A percentile compares a stretch with the other conserved stretches of the same genome.
phyloP scores from a whole-genome alignment of 2,329 filamentous ascomycete species.

The Fusarium dimerum region DNA sequence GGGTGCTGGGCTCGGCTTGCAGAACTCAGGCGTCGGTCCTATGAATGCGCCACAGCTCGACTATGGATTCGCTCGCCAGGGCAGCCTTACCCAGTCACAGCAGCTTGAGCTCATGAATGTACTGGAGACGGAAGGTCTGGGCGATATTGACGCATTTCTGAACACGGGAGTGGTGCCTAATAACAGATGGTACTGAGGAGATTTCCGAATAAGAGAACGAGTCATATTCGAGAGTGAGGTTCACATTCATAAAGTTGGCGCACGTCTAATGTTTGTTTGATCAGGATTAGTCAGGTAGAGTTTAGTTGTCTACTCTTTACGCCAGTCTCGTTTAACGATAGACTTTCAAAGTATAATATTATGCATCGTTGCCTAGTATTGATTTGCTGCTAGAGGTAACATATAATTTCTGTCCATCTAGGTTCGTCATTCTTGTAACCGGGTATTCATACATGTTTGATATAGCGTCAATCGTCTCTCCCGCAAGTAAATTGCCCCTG shows the following conservation, averaged over 20 bases:
- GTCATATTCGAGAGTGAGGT: not conserved
- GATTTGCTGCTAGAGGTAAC: no score
- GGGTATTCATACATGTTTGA: no score
- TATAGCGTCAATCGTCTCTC: no score
- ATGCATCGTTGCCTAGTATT: no score
- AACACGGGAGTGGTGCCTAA: slow-evolving; percentile 39
- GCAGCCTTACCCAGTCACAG: slow-evolving; percentile 75
- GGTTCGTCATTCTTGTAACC: no score
- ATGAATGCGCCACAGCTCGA: slow-evolving; percentile 29
- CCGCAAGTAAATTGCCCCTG: no score
- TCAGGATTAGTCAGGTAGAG: no score
- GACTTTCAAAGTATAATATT: no score
- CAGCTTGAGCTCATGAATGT: slow-evolving; percentile 81
- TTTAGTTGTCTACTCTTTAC: no score
- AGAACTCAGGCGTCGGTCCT: slow-evolving; percentile 30
- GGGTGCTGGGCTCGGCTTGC: slow-evolving; percentile 34
- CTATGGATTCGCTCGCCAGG: slow-evolving; percentile 55
- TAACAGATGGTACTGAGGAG: slow-evolving; percentile 34
- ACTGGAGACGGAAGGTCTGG: slow-evolving; percentile 68
- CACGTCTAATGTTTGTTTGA: not conserved
- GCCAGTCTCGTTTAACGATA: no score
- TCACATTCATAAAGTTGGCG: not conserved
- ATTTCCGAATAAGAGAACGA: not conserved
- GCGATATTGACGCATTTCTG: slow-evolving; percentile 62
- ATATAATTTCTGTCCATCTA: no score